phyloP scores from a whole-genome alignment of 768 basidiomycete genomes.

The Auricularia cornea region DNA sequence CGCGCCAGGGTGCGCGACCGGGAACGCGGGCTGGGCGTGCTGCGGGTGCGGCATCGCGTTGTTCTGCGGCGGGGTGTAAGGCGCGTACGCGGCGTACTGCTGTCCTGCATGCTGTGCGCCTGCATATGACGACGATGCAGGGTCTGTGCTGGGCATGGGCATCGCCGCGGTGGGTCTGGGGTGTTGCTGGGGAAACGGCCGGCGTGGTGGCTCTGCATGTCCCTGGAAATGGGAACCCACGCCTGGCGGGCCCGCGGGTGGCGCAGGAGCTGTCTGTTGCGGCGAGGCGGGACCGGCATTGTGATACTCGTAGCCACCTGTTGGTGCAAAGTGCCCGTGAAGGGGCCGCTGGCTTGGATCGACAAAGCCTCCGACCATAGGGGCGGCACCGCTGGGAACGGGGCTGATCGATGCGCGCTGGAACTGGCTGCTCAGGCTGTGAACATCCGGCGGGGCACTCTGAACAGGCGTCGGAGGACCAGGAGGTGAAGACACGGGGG shows the following conservation, averaged over 20 bases:
- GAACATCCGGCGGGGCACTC: too few relatives aligned
- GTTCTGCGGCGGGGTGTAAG: background rate
- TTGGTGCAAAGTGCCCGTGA: background rate
- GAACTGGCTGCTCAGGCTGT: too few relatives aligned
- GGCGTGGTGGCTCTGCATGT: background rate
- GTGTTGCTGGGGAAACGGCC: conserved; percentile 1
- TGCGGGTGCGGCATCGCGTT: background rate
- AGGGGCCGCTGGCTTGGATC: too few relatives aligned
- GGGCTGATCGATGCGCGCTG: too few relatives aligned
- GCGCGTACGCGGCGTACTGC: background rate
- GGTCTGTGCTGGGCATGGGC: background rate
- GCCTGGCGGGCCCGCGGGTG: conserved; percentile 3
- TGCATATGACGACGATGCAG: background rate
- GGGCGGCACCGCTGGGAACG: too few relatives aligned
- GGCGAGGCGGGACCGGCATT: background rate
- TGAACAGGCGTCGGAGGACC: too few relatives aligned
- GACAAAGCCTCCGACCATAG: too few relatives aligned
- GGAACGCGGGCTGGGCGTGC: background rate
- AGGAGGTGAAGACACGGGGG: background rate
- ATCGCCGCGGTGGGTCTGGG: background rate
- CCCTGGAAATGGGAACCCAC: background rate
- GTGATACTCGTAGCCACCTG: background rate
- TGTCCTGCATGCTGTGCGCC: background rate
- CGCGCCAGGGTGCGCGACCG: background rate
- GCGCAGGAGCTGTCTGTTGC: background rate